phyloP scores from a whole-genome alignment of 1,139 yeast genomes.

The Yamadazyma triangularis region DNA sequence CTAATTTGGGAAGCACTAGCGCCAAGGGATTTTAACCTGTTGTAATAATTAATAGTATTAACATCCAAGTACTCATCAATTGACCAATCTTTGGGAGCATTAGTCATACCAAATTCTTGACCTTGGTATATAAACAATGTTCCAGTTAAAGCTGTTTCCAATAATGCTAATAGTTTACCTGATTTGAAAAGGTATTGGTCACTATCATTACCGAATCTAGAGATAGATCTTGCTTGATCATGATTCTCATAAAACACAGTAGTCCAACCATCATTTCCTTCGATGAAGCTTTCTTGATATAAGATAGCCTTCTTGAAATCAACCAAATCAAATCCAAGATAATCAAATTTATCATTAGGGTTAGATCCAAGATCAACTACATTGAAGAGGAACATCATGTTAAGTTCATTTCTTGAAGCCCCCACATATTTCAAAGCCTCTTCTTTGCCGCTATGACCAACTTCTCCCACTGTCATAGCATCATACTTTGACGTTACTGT shows the following conservation, averaged over 20 bases:
- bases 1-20: slow-evolving; percentile 24
- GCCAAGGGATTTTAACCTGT: slow-evolving; percentile 27
- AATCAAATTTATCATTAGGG: slow-evolving; percentile 31
- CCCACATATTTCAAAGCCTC: slow-evolving; percentile 45
- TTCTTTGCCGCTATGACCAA: slow-evolving; percentile 42
- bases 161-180: slow-evolving; percentile 47
- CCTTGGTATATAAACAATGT: slow-evolving; percentile 61
- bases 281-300: slow-evolving; percentile 29
- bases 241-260: slow-evolving; percentile 56
- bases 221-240: slow-evolving; percentile 52
- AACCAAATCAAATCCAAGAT: slow-evolving; percentile 30
- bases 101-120: slow-evolving; percentile 58
- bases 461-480: slow-evolving; percentile 57
- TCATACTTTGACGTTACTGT: slow-evolving; percentile 47
- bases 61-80: slow-evolving; percentile 51
- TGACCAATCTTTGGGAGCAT: slow-evolving; percentile 40
- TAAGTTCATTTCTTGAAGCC: slow-evolving; percentile 46
- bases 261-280: slow-evolving; percentile 54
- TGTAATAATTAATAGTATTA: slow-evolving; percentile 40
- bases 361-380: slow-evolving; percentile 42
- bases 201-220: slow-evolving; percentile 47
- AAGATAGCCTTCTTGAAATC: slow-evolving; percentile 43
- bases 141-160: slow-evolving; percentile 48
- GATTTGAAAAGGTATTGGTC: slow-evolving; percentile 24
- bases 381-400: slow-evolving; percentile 51